A percentile compares a stretch with the other conserved stretches of the same genome.
Conservation (phyloP, 2,329 filamentous ascomycete genomes). For the Sarocladium kiliense region DNA sequence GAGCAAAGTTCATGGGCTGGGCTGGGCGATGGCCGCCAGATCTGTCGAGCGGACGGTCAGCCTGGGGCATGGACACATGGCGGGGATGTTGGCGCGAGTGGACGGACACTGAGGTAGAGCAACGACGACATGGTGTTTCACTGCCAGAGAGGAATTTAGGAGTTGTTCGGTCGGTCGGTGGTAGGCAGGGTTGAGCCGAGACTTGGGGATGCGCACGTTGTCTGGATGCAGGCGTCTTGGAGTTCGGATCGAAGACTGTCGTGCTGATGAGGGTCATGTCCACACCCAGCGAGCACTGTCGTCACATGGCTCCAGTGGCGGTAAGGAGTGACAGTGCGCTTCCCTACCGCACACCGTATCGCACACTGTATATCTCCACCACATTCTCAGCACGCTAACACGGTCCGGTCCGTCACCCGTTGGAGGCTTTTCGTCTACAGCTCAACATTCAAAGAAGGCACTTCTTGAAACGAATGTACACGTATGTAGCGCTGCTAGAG, state of each 20-base stretch:
- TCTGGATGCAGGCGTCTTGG: background rate
- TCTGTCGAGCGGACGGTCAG: background rate
- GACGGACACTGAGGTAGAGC: background rate
- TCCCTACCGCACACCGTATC: background rate
- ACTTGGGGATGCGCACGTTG: background rate
- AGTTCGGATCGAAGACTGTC: background rate
- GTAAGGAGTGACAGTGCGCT: background rate
- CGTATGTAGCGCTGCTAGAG: too few species aligned
- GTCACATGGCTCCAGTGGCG: conserved; percentile 5
- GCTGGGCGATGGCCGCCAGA: background rate
- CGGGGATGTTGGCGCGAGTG: background rate
- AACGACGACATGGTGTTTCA: background rate
- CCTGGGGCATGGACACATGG: too few species aligned
- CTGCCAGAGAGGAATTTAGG: background rate
- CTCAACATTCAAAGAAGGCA: too few species aligned
- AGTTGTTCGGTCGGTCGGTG: background rate
- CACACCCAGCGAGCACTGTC: background rate
- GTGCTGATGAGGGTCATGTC: background rate
- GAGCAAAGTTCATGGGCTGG: background rate
- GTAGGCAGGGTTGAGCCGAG: background rate
- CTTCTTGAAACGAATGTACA: too few species aligned
- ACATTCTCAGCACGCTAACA: background rate
- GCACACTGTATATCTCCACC: too few species aligned
- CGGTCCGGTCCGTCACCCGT: background rate
- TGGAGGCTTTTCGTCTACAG: too few species aligned